Evolutionary conservation across 2,329 filamentous ascomycete species (phyloP), one percentile per base, ranked within the genome.

Genomic region (Cyanodermella asteris): DNA sequence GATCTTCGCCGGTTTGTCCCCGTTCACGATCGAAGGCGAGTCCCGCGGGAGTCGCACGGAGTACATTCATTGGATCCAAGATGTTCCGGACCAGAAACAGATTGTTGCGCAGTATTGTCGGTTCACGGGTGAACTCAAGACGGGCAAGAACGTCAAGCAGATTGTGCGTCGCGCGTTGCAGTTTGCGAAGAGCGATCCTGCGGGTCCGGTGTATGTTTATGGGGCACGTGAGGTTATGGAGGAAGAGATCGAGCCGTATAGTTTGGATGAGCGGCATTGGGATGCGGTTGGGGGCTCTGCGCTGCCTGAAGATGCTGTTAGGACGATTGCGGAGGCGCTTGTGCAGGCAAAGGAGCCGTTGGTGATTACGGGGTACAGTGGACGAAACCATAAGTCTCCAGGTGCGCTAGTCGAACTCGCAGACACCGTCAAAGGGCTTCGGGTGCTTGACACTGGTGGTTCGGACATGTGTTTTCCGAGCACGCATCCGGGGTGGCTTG

Each of bases 61-160:
- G 46, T 82, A 77, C 43, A 82, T 81, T 36, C 76, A 84, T 44
- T 84, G 76, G 74, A 72, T 82, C 16, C 76, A 84, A 39, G 74
- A 84, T 45, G 72, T 81, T 3, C 75, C 72, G 0, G 74, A 84
- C 38, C 77, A 84, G 45, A 77, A 73, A 44, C 62, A 69, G 38
- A 82, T 91, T 30, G 55, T 91, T 4, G 56, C 64, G 0, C 80
- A 91, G 50, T 91, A 91, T 47, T 91, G 81, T 44, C 64, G 80
- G 7, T 91, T 87, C 40, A 53, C 71, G 0, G 77, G 61, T 4
- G 81, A 91, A 51, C 70, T 91, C 46, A 82, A 81, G 51, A 72
- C 73, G 3, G 78, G 77, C 10, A 64, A 64, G 41, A 91, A 90
- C 39, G 66, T 90, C 31, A 90, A 90, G 56, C 78, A 91, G 51